These are phyloP conservation scores for Knufia petricola DNA, from an alignment of 2,329 filamentous ascomycete species.

Conservation along the genomic window DNA sequence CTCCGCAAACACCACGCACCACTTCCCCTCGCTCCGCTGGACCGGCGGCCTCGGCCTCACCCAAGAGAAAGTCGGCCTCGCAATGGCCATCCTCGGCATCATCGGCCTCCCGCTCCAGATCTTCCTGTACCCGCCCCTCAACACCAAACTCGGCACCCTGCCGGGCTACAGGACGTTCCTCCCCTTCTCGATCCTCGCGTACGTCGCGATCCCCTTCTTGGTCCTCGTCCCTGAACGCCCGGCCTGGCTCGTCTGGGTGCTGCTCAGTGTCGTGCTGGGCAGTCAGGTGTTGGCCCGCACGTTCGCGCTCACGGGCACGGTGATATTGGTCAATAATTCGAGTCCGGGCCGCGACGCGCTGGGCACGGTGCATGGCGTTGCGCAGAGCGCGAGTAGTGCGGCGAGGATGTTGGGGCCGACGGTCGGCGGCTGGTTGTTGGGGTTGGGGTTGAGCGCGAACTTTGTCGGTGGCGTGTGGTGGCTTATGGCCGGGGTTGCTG, in stretches of 20 bases:
- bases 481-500: slow-evolving; percentile 45
- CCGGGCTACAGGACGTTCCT: slow-evolving; percentile 59
- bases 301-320: slow-evolving; percentile 51
- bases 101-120: slow-evolving; percentile 68
- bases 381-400: slow-evolving; percentile 45
- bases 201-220: slow-evolving; percentile 61
- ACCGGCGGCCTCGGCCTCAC: slow-evolving; percentile 66
- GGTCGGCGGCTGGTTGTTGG: slow-evolving; percentile 45
- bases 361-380: slow-evolving; percentile 50
- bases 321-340: slow-evolving; percentile 53
- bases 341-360: slow-evolving; percentile 48
- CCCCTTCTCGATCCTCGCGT: slow-evolving; percentile 60
- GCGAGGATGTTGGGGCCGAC: slow-evolving; percentile 49
- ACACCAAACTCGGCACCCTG: slow-evolving; percentile 57
- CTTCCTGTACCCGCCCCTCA: slow-evolving; percentile 59
- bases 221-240: slow-evolving; percentile 52
- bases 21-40: slow-evolving; percentile 44
- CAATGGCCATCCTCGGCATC: slow-evolving; percentile 64
- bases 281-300: slow-evolving; percentile 65
- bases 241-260: slow-evolving; percentile 50
- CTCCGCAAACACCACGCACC: slow-evolving; percentile 27
- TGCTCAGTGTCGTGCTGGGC: slow-evolving; percentile 53
- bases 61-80: slow-evolving; percentile 61
- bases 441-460: slow-evolving; percentile 43
- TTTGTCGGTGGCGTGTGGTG: slow-evolving; percentile 51